phyloP scores from a whole-genome alignment of 1,139 yeast species.

The Blastobotrys proliferans region DNA sequence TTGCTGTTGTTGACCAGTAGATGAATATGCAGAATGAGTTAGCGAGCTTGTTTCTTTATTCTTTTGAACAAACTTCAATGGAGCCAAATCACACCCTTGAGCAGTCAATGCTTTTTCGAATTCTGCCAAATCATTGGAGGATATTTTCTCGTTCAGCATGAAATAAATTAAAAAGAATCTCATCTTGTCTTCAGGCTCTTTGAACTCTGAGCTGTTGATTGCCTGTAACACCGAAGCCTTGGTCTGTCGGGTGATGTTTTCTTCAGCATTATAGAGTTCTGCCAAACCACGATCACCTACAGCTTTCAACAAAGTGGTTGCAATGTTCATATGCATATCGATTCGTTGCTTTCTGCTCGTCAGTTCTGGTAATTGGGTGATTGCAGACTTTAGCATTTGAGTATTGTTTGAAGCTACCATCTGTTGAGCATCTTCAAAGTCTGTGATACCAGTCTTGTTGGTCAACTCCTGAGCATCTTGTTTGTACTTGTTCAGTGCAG shows the following conservation, averaged over 20 bases:
- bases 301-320: constrained; percentile 77
- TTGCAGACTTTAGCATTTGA: constrained; percentile 79
- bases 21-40: constrained; percentile 15
- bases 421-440: constrained; percentile 56
- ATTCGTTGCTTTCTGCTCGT: constrained; percentile 83
- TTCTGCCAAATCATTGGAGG: constrained; percentile 57
- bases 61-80: constrained; percentile 70
- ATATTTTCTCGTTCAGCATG: constrained; percentile 50
- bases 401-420: constrained; percentile 44
- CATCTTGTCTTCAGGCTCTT: constrained; percentile 69
- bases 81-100: constrained; percentile 58
- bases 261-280: constrained; percentile 90
- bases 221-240: constrained; percentile 44
- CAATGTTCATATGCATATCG: constrained; percentile 96
- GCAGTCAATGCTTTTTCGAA: constrained; percentile 62
- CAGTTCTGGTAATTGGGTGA: constrained; percentile 85
- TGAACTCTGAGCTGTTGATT: constrained; percentile 38
- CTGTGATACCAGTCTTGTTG: constrained; percentile 65
- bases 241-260: constrained; percentile 44
- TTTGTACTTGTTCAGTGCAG: constrained; percentile 74
- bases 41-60: constrained; percentile 51
- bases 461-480: constrained; percentile 85
- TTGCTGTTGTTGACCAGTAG: constrained; percentile 3
- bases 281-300: constrained; percentile 83
- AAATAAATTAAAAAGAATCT: constrained; percentile 80